Conservation (phyloP, 257 asterid species). For the Solanum pennellii region DNA sequence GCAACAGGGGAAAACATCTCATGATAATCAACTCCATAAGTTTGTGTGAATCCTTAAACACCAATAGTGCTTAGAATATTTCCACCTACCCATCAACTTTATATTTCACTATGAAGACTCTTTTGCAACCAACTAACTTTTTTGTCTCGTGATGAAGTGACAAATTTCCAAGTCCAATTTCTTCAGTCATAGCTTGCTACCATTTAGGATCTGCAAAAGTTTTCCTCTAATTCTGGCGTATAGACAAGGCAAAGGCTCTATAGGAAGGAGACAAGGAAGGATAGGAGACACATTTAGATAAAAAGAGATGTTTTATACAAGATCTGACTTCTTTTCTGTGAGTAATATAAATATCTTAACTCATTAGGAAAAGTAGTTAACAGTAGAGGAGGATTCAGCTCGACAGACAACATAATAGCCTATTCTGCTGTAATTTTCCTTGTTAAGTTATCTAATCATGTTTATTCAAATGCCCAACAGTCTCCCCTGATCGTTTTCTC, state of each 20-base stretch:
- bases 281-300: neutral
- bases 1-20: neutral
- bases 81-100: neutral
- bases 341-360: neutral
- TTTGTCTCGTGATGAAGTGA: neutral
- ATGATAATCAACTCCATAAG: neutral
- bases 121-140: neutral
- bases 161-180: neutral
- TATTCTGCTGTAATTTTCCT: neutral
- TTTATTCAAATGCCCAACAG: neutral
- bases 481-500: neutral
- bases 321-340: neutral
- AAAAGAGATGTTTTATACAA: neutral
- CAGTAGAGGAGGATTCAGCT: neutral
- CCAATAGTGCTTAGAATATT: neutral
- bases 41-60: neutral
- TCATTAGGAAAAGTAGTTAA: neutral
- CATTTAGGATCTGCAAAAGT: neutral
- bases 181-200: neutral
- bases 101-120: neutral
- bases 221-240: neutral
- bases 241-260: neutral
- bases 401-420: neutral
- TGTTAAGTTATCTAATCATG: neutral
- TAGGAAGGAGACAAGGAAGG: neutral